Evolutionary conservation across 345 rosid genomes (phyloP).

Genomic region (Hibiscus mutabilis): DNA sequence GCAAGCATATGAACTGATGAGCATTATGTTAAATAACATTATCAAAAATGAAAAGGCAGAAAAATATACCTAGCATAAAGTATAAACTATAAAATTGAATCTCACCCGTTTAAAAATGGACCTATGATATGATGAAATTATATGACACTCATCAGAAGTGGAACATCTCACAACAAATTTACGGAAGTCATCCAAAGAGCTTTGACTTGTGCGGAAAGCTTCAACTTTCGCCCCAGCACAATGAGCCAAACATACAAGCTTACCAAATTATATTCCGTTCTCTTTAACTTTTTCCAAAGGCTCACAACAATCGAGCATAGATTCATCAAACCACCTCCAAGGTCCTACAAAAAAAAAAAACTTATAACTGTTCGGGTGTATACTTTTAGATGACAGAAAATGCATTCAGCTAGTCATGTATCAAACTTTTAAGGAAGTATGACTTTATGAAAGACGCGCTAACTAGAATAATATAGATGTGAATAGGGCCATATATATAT

Average conservation of each 20-base stretch:
- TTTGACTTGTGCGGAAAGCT: conserved; percentile 78
- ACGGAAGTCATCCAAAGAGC: conserved; percentile 71
- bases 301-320: conserved; percentile 93
- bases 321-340: conserved; percentile 99
- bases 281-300: conserved; percentile 75
- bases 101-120: conserved; percentile 60
- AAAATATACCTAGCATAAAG: background rate
- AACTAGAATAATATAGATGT: background rate
- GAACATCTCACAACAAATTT: conserved; percentile 47
- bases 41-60: background rate
- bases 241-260: conserved; percentile 80
- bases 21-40: background rate
- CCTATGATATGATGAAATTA: conserved; percentile 83
- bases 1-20: background rate
- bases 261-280: conserved; percentile 84
- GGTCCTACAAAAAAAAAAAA: conserved; percentile 68
- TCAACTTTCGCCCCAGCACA: conserved; percentile 90
- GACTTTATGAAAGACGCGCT: too few species aligned
- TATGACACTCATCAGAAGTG: conserved; percentile 65
- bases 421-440: background rate
- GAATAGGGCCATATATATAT: too few species aligned
- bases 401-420: background rate
- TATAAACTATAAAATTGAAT: background rate
- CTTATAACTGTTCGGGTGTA: background rate
- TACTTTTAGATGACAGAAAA: conserved; percentile 5